Conservation (phyloP, 2,329 filamentous ascomycete genomes). For the Dactylellina leptospora region DNA sequence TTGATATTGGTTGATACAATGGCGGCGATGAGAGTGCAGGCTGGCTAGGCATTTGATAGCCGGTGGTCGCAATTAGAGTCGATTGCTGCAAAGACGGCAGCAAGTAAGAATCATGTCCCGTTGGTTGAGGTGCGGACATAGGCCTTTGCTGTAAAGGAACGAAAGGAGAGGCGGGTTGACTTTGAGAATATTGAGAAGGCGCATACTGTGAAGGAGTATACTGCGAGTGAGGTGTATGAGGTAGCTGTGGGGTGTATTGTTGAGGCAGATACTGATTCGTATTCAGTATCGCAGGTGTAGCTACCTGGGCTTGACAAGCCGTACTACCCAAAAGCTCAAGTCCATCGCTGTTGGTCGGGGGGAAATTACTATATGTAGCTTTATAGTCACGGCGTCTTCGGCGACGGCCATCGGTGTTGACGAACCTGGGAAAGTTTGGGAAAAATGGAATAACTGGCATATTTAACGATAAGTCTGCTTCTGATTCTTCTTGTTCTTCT, state of each 20-base stretch:
- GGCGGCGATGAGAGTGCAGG: conserved; percentile 18
- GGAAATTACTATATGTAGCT: conserved; percentile 42
- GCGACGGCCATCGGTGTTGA: conserved; percentile 46
- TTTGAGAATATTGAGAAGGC: conserved; percentile 21
- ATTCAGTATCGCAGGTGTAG: conserved; percentile 11
- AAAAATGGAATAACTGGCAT: conserved; percentile 53
- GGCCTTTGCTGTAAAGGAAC: conserved; percentile 24
- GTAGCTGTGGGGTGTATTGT: conserved; percentile 26
- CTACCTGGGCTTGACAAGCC: conserved; percentile 32
- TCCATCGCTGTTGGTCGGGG: conserved; percentile 33
- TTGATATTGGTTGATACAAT: conserved; percentile 33
- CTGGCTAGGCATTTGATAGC: conserved; percentile 33
- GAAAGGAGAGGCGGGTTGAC: conserved; percentile 33
- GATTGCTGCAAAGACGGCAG: conserved; percentile 33
- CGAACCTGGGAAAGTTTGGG: conserved; percentile 48
- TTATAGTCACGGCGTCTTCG: conserved; percentile 47
- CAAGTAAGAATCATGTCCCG: conserved; percentile 27
- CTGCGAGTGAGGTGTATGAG: conserved; percentile 35
- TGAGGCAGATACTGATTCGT: conserved; percentile 34
- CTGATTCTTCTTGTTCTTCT: too few relatives aligned
- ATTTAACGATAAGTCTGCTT: conserved; percentile 26
- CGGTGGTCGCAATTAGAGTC: conserved; percentile 12
- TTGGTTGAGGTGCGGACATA: conserved; percentile 38
- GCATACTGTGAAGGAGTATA: conserved; percentile 41
- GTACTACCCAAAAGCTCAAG: conserved; percentile 44